Evolutionary conservation across 805 yeast genomes (phyloP), one percentile per base, ranked within the genome.

Genomic region (Saturnispora serradocipensis): DNA sequence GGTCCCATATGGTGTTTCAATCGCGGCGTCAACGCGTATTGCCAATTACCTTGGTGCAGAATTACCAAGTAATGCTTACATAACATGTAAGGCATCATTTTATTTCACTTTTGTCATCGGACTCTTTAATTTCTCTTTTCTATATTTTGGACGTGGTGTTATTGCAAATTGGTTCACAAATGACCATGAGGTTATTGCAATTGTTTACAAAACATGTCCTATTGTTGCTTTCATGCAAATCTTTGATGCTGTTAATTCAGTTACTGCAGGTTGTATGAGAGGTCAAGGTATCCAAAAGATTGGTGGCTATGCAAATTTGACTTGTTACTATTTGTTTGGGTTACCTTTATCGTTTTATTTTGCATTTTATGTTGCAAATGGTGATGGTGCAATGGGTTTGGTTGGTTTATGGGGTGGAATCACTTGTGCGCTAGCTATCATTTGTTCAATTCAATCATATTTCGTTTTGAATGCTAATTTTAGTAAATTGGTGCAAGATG

Each of bases 1-100:
- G 64, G 69, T 85, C 5, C 90, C 90, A 22, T 83, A 86, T 62
- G 88, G 89, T 15, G 75, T 84, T 38, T 80, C 87, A 8, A 82
- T 86, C 50, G 86, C 90, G 4, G 78, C 86, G 0, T 80, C 88
- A 11, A 84, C 91, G 1, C 75, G 91, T 65, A 77, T 85, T 20
- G 91, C 91, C 5, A 83, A 86, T 73, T 82, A 73, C 56, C 75
- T 86, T 51, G 93, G 93, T 25, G 86, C 88, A 1, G 60, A 61
- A 49, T 51, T 67, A 10, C 65, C 67, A 30, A 46, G 55, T 7
- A 66, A 69, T 24, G 69, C 71, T 3, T 50, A 43, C 11, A 57
- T 56, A 0, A 54, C 69, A 1, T 59, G 69, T 18, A 53, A 58
- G 28, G 59, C 64, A 55, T 62, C 64, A n/a, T 59, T 63, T 45